A percentile compares a stretch with the other conserved stretches of the same genome.
Conservation (phyloP, 306 rosid genomes). For the Astragalus glycyphyllos region DNA sequence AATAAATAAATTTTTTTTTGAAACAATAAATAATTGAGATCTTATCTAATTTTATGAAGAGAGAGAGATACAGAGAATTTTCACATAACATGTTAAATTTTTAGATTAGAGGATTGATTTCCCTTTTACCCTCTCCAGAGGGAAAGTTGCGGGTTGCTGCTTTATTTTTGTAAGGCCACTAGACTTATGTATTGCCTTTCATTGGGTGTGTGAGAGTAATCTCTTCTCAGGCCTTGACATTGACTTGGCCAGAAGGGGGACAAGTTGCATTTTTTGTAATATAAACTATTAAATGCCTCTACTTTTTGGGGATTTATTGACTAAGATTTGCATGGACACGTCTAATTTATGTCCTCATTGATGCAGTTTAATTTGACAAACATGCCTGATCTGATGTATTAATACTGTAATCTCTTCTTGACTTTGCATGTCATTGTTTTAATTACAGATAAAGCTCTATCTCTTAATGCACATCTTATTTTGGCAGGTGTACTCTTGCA, state of each 20-base stretch:
- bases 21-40: neutral
- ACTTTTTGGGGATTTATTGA: neutral
- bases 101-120: neutral
- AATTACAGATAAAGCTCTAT: conserved; percentile 30
- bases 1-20: no score
- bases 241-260: no score
- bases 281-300: neutral
- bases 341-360: conserved; percentile 28
- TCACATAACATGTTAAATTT: neutral
- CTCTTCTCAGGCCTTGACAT: no score
- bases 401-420: conserved; percentile 22
- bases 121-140: neutral
- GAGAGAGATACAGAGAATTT: neutral
- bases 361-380: conserved; percentile 35
- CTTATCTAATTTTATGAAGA: neutral
- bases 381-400: conserved; percentile 18
- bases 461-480: conserved; percentile 34
- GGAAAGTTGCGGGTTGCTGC: neutral
- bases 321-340: neutral
- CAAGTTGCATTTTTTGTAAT: neutral
- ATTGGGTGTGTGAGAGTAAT: neutral
- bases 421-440: conserved; percentile 33
- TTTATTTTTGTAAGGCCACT: conserved; percentile 3
- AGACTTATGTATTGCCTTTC: neutral
- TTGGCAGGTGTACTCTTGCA: conserved; percentile 44